phyloP scores from a whole-genome alignment of 176 grass and related monocot species.

The Cenchrus purpureus region DNA sequence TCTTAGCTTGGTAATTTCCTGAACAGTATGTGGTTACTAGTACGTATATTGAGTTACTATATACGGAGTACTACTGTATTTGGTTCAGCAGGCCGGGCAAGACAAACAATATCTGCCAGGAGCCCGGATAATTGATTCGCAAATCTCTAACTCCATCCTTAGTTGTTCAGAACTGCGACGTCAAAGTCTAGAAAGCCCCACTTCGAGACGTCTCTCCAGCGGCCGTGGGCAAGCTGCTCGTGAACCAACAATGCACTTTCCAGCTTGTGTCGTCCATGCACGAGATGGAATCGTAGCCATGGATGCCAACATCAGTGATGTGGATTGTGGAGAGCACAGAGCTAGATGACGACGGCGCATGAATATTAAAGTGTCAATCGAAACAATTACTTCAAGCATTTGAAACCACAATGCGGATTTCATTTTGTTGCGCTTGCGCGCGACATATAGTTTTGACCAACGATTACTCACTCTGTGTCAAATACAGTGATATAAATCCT shows the following conservation, averaged over 20 bases:
- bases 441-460: background rate
- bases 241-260: constrained; percentile 24
- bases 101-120: no score
- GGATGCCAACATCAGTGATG: constrained; percentile 11
- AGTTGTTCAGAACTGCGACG: background rate
- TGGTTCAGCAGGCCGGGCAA: no score
- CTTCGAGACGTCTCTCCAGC: constrained; percentile 12
- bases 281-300: background rate
- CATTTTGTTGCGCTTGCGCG: background rate
- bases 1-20: no score
- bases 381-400: background rate
- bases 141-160: background rate
- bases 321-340: background rate
- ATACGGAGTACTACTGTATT: no score
- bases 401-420: background rate
- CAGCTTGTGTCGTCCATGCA: background rate
- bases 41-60: no score
- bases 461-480: background rate
- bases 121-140: no score
- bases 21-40: no score
- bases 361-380: background rate
- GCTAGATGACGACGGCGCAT: background rate
- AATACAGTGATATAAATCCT: background rate
- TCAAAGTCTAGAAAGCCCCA: background rate
- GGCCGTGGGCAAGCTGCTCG: constrained; percentile 29